Evolutionary conservation across 2,329 filamentous ascomycete genomes (phyloP), one percentile per base, ranked within the genome.

Genomic region (Fusarium circinatum): DNA sequence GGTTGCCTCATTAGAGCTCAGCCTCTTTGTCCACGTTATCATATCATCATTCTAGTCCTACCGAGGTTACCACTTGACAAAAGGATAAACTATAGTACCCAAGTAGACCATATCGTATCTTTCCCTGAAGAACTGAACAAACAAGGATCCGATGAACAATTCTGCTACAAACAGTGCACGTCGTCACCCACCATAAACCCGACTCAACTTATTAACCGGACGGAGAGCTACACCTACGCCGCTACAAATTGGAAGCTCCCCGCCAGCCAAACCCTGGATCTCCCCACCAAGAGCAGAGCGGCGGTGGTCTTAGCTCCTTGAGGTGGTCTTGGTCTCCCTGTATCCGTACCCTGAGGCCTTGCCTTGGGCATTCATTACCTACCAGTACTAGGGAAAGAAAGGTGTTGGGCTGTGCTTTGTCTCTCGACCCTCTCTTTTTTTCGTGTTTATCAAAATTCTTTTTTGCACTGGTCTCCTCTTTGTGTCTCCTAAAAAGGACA

Each of bases 391-490:
- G n/a, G 44, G 17, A 47, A 20, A 26, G n/a, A 52, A 52, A 34
- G n/a, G 47, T 56, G 67, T 75, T 68, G 58, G 73, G 73, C 65
- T 68, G 58, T 70, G 73, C 65, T 63, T 68, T 48, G 58, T 70
- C 51, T 52, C 61, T 65, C 30, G 59, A 56, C 71, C 61, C 47
- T 63, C 61, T 70, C 49, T 52, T 52, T 52, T 61, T 56, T 49
- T 49, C 17, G 48, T 52, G 39, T 48, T 57, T 57, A 22, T 49
- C 60, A 59, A n/a, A 70, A 55, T 20, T 48, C 39, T 34, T 55
- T 52, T 39, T 44, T 39, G 28, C 41, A 48, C 39, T 15, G 30
- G 38, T 34, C 28, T 30, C 38, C 38, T 51, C 55, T 45, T 61
- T 61, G 48, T 32, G 28, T n/a, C 28, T 32, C 38, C 39, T 57